Conservation (phyloP, 164 flowering plant species). For the Vitis cinerea region DNA sequence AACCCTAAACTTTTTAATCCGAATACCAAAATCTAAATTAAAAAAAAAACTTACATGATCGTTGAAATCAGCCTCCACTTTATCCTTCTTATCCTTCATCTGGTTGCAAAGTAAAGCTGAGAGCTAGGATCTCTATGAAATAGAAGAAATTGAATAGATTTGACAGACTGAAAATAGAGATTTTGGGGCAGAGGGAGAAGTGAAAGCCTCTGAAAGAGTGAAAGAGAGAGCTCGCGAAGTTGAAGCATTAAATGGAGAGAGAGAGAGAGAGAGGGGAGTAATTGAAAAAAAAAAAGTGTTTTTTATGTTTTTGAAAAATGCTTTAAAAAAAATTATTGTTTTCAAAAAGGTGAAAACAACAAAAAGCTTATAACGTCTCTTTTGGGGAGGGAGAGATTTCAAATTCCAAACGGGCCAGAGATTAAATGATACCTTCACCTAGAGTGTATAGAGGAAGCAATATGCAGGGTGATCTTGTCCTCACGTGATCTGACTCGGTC, state of each 20-base stretch:
- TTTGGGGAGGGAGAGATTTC: conserved; percentile 40
- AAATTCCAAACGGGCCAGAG: conserved; percentile 33
- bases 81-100: not conserved
- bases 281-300: not conserved
- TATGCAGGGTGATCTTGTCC: too few relatives aligned
- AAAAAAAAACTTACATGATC: conserved; percentile 12
- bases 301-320: not conserved
- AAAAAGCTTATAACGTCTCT: conserved; percentile 59
- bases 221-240: conserved; percentile 22
- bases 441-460: too few relatives aligned
- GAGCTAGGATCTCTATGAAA: conserved; percentile 7
- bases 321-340: conserved; percentile 9
- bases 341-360: conserved; percentile 7
- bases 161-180: not conserved
- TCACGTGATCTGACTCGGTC: too few relatives aligned
- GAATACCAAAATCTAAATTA: not conserved
- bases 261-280: not conserved
- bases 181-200: conserved; percentile 5
- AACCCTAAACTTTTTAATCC: not conserved
- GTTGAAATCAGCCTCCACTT: not conserved
- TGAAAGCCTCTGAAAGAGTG: not conserved
- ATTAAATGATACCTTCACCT: too few relatives aligned
- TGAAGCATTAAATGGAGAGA: conserved; percentile 45
- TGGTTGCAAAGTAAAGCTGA: not conserved
- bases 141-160: conserved; percentile 3